Conservation (phyloP, 306 rosid species). For the Spatholobus suberectus region DNA sequence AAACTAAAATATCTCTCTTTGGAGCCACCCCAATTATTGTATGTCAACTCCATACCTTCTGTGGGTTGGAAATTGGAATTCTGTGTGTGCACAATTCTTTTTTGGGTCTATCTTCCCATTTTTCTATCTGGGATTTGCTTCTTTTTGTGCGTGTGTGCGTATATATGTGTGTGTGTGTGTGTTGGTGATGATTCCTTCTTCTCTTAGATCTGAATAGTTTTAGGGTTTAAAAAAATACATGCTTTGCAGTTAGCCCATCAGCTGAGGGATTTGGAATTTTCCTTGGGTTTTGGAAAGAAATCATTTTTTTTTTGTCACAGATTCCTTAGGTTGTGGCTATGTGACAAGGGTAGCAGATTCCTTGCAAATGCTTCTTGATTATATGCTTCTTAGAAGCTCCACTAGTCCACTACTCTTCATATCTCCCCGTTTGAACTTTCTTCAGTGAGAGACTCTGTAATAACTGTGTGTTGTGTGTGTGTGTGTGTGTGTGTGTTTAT, state of each 20-base stretch:
- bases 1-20: neutral
- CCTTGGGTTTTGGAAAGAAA: constrained; percentile 52
- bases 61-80: neutral
- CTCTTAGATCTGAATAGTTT: constrained; percentile 50
- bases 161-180: too few relatives aligned
- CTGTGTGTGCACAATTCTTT: too few relatives aligned
- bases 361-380: constrained; percentile 37
- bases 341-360: constrained; percentile 58
- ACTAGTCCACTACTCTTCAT: constrained; percentile 44
- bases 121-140: constrained; percentile 26
- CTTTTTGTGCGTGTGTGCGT: neutral
- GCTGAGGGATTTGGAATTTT: constrained; percentile 42
- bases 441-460: constrained; percentile 12
- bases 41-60: neutral
- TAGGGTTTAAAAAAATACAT: constrained; percentile 47
- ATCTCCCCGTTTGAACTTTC: constrained; percentile 47
- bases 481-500: neutral
- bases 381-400: constrained; percentile 45
- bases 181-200: constrained; percentile 21
- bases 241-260: constrained; percentile 34
- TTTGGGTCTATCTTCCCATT: too few relatives aligned
- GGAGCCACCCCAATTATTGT: neutral
- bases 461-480: neutral
- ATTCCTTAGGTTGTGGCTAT: constrained; percentile 53
- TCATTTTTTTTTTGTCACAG: constrained; percentile 34